Percentiles rank a stretch among this genome's conserved stretches.
Conservation (phyloP, 768 basidiomycete species). For the Phlegmacium glaucopus region DNA sequence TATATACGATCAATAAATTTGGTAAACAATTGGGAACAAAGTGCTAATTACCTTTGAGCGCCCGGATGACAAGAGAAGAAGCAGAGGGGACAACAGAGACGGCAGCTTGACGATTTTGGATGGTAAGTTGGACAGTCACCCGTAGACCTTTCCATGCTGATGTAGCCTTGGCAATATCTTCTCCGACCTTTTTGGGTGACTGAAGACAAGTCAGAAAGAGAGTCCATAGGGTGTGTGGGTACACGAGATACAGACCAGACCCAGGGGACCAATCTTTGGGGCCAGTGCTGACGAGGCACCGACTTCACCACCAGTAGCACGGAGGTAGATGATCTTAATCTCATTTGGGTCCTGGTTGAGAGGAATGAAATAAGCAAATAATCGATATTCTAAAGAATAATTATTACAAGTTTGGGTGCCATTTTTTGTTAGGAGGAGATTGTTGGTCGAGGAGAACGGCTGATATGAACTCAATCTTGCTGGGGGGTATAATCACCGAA, state of each 20-base stretch:
- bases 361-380: slow-evolving; percentile 7
- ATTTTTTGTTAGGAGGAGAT: slow-evolving; percentile 36
- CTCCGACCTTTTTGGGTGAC: slow-evolving; percentile 99
- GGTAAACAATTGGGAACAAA: background rate
- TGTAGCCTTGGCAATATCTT: slow-evolving; percentile 99
- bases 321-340: slow-evolving; percentile 98
- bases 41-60: slow-evolving; percentile 79
- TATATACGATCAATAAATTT: background rate
- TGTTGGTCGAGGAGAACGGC: slow-evolving; percentile 21
- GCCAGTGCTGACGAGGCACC: slow-evolving; percentile 98
- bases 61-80: slow-evolving; percentile 94
- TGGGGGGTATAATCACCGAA: slow-evolving; percentile 11
- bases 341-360: slow-evolving; percentile 89
- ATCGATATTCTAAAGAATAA: background rate
- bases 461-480: slow-evolving; percentile 21
- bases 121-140: slow-evolving; percentile 97
- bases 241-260: slow-evolving; percentile 68
- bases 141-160: slow-evolving; percentile 99
- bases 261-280: slow-evolving; percentile 99
- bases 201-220: slow-evolving; percentile 26
- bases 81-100: slow-evolving; percentile 97
- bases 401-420: slow-evolving; percentile 77
- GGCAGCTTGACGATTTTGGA: slow-evolving; percentile 99
- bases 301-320: slow-evolving; percentile 98
- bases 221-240: background rate